Percentiles rank a stretch among this genome's conserved stretches.
These are phyloP conservation scores for Rhododendron molle DNA, from an alignment of 148 eudicot genomes.

Conservation along the genomic window DNA sequence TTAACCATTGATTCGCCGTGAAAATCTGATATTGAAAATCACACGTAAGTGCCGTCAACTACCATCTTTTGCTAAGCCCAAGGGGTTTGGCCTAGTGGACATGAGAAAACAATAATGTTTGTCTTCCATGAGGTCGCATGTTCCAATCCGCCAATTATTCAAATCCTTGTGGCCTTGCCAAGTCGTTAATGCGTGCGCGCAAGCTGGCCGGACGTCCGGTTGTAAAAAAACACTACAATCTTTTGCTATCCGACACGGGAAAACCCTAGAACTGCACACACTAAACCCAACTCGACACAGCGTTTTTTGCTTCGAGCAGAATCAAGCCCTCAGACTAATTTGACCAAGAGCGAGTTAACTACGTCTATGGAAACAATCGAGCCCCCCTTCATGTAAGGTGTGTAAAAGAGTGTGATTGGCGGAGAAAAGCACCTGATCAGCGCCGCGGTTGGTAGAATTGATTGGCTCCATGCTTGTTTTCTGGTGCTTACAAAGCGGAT, in stretches of 20 bases:
- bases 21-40: background rate
- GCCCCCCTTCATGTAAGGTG: background rate
- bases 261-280: background rate
- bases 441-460: slow-evolving; percentile 20
- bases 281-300: background rate
- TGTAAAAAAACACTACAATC: background rate
- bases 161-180: background rate
- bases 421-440: slow-evolving; percentile 21
- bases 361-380: background rate
- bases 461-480: slow-evolving; percentile 16
- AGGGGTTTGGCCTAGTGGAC: background rate
- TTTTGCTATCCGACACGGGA: background rate
- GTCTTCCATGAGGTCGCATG: background rate
- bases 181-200: too few relatives aligned
- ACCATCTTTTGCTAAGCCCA: background rate
- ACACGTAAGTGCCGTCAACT: background rate
- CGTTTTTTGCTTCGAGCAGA: background rate
- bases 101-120: too few relatives aligned
- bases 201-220: too few relatives aligned
- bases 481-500: background rate
- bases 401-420: background rate
- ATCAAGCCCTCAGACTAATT: background rate
- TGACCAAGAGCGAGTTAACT: background rate
- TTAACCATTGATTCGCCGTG: background rate
- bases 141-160: background rate